These are phyloP conservation scores for Fistulinella cinereoalba DNA, from an alignment of 1,284 basidiomycete genomes.

Conservation along the genomic window DNA sequence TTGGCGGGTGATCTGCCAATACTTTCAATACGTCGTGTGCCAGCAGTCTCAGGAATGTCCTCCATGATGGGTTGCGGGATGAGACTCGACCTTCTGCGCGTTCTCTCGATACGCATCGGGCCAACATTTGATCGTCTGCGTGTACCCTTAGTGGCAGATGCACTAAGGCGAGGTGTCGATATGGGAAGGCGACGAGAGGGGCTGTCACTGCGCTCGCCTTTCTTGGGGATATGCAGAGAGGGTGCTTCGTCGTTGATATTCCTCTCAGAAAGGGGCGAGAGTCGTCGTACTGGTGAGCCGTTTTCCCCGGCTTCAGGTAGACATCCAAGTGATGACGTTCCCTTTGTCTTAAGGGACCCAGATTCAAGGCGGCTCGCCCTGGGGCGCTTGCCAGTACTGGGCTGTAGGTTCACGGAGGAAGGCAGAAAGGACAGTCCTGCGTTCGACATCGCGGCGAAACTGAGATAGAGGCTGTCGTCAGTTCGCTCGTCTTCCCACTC, in stretches of 20 bases:
- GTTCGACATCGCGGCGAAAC: conserved; percentile 41
- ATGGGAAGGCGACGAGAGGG: conserved; percentile 47
- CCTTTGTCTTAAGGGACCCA: conserved; percentile 62
- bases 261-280: conserved; percentile 55
- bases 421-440: conserved; percentile 16
- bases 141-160: conserved; percentile 35
- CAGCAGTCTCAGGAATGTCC: conserved; percentile 31
- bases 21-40: conserved; percentile 40
- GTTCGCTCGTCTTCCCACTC: conserved; percentile 88
- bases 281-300: conserved; percentile 35
- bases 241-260: conserved; percentile 49
- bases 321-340: conserved; percentile 53
- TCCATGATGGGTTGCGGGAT: conserved; percentile 54
- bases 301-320: conserved; percentile 71
- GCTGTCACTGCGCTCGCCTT: conserved; percentile 39
- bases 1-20: conserved; percentile 59
- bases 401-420: conserved; percentile 15
- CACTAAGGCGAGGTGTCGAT: conserved; percentile 45
- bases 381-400: conserved; percentile 40
- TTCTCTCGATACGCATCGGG: conserved; percentile 65
- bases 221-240: conserved; percentile 35
- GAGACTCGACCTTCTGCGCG: conserved; percentile 69
- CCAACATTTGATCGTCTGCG: conserved; percentile 74
- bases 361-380: conserved; percentile 66
- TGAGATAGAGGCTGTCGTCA: conserved; percentile 64